These are phyloP conservation scores for Diutina siamensis DNA, from an alignment of 1,139 yeast genomes.

Conservation along the genomic window DNA sequence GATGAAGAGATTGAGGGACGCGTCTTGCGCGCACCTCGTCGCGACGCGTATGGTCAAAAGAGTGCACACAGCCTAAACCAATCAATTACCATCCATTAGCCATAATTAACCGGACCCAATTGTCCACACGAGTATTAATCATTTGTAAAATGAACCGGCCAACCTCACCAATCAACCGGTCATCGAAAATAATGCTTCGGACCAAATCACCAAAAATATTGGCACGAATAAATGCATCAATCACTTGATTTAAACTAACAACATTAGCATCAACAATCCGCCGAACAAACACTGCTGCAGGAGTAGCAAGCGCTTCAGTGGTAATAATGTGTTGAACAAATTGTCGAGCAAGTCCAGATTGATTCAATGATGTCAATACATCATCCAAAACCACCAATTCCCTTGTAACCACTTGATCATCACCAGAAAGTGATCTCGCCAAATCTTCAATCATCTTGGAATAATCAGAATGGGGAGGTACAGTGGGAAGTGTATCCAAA, in stretches of 20 bases:
- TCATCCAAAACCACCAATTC: neutral
- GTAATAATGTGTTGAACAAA: neutral
- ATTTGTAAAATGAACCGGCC: neutral
- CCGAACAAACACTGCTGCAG: neutral
- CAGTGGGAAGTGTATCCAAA: neutral
- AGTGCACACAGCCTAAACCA: too few relatives aligned
- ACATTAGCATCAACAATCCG: neutral
- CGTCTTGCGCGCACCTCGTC: neutral
- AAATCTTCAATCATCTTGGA: neutral
- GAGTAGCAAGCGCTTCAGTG: neutral
- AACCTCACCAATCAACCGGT: neutral
- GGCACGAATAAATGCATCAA: neutral
- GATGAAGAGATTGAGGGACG: neutral
- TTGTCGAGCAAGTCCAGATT: slow-evolving; percentile 3
- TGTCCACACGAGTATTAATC: neutral
- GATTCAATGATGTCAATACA: neutral
- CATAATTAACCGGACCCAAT: too few relatives aligned
- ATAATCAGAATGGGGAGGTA: neutral
- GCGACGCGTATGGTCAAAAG: too few relatives aligned
- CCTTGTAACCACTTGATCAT: neutral
- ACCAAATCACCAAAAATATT: neutral
- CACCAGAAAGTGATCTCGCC: neutral
- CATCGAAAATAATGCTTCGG: neutral
- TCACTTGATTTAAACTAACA: neutral
- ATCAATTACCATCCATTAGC: too few relatives aligned